Evolutionary conservation across 2,329 filamentous ascomycete species (phyloP).

Genomic region (Aspergillus eucalypticola): DNA sequence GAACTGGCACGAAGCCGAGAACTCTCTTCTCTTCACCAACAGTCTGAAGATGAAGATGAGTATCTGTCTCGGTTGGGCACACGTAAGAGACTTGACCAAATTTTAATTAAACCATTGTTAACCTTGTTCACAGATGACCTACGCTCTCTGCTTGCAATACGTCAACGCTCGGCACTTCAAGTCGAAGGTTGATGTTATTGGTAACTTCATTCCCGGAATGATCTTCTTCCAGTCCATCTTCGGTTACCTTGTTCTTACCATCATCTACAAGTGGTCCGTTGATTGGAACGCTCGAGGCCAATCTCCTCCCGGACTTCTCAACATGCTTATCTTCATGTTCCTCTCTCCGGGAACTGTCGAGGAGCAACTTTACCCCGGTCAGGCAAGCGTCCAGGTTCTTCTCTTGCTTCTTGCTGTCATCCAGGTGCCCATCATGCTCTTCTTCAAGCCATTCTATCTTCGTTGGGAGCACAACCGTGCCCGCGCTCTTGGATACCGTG

Average conservation of each 20-base stretch:
- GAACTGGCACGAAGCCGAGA: slow-evolving; percentile 95
- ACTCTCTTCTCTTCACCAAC: slow-evolving; percentile 93
- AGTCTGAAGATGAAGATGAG: slow-evolving; percentile 99
- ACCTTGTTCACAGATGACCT: slow-evolving; percentile 70
- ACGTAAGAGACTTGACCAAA: slow-evolving; percentile 50
- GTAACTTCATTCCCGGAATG: slow-evolving; percentile 97
- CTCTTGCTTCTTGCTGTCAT: slow-evolving; percentile 78
- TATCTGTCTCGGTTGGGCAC: slow-evolving; percentile 93
- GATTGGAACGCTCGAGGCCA: slow-evolving; percentile 72
- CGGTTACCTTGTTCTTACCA: slow-evolving; percentile 89
- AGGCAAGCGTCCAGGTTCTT: slow-evolving; percentile 72
- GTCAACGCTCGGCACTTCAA: slow-evolving; percentile 96
- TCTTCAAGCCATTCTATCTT: slow-evolving; percentile 94
- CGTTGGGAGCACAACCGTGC: slow-evolving; percentile 90
- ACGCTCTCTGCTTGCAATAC: slow-evolving; percentile 88
- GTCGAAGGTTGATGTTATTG: slow-evolving; percentile 92
- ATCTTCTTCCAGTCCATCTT: slow-evolving; percentile 99
- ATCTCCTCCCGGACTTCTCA: slow-evolving; percentile 82
- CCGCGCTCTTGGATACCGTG: slow-evolving; percentile 84
- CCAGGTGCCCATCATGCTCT: slow-evolving; percentile 87
- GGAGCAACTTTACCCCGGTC: slow-evolving; percentile 74
- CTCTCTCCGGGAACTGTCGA: slow-evolving; percentile 72
- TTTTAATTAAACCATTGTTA: neutral
- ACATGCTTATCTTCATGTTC: slow-evolving; percentile 99
- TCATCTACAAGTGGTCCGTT: slow-evolving; percentile 95